Base-by-base conservation (phyloP, 2,329 filamentous ascomycete species). In the Sordariomycetes sp. region DNA sequence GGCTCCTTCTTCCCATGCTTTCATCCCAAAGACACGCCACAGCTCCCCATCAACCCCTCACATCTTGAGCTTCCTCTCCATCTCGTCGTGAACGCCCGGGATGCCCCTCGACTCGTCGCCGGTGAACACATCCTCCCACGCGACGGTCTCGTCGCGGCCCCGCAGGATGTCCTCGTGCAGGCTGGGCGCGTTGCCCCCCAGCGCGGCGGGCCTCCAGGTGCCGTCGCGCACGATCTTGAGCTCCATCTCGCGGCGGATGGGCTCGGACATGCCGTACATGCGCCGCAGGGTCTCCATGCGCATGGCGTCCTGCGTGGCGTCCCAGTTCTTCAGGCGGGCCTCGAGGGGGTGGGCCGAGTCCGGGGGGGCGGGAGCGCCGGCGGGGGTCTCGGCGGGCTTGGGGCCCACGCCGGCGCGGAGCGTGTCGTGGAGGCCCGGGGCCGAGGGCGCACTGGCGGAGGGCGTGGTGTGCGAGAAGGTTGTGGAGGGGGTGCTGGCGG, bases 91-190 rank as follows among this genome's bases (percentile, higher is more conserved):
- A 74, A 97, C 86, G 57, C 86, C 83, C 25, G 86, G 82, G 50
- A 83, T 76, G 61, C 82, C 80, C 66, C 85, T 81, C 20, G 83
- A 80, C 72, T 93, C 90, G 65, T 89, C 87, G 60, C 90, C 90
- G 22, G 81, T 83, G 70, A 87, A 97, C 22, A 99, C 85, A 76
- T 97, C 94, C 79, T 99, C 94, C 94, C 94, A 99, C 10, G 80
- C 83, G 65, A 96, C 78, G 66, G 82, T 87, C 32, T 81, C 76
- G 70, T 97, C 94, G 67, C 85, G 78, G 3, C 91, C 92, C 61
- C 80, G 81, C 67, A 99, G 75, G 62, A 99, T 90, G 71, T 97
- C 93, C 77, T 90, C 89, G 75, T 97, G 92, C 56, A 97, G 79
- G 68, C 85, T 84, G 12, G 82, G 79, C 43, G 83, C 52, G 83